phyloP scores from a whole-genome alignment of 306 rosid genomes.

The Begonia loranthoides region DNA sequence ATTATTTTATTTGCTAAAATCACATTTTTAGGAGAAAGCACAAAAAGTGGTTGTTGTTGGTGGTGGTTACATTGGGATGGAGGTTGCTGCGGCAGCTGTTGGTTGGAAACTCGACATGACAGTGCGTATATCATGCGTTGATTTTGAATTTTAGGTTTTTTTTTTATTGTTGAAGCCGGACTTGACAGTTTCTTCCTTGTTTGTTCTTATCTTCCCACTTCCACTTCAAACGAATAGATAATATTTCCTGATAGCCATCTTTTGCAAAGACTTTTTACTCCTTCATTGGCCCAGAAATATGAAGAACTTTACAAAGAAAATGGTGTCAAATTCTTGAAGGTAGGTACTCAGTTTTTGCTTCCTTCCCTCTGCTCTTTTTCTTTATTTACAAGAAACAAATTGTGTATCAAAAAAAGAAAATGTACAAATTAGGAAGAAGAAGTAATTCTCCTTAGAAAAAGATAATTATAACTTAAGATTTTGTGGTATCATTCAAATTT shows the following conservation, averaged over 20 bases:
- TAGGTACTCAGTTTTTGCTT: constrained; percentile 36
- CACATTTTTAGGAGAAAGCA: constrained; percentile 43
- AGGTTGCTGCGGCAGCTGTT: constrained; percentile 89
- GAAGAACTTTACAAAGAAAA: constrained; percentile 79
- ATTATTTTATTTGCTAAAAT: too few species aligned
- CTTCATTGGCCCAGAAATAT: constrained; percentile 73
- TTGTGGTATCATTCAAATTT: too few species aligned
- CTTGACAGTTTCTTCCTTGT: constrained; percentile 2
- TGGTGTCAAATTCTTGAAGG: constrained; percentile 80
- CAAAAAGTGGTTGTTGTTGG: constrained; percentile 76
- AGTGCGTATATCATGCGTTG: constrained; percentile 25
- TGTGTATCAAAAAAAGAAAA: too few species aligned
- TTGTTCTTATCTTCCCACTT: constrained; percentile 4
- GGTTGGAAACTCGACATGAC: constrained; percentile 95
- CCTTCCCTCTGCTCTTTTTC: not conserved
- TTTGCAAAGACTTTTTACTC: constrained; percentile 77
- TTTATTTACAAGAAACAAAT: too few species aligned
- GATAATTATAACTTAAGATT: too few species aligned
- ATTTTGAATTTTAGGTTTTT: not conserved
- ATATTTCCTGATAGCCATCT: constrained; percentile 78
- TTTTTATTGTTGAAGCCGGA: not conserved
- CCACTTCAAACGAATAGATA: constrained; percentile 24
- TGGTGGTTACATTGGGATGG: constrained; percentile 98
- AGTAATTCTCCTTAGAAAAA: too few species aligned
- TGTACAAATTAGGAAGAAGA: too few species aligned